Evolutionary conservation across 345 rosid species (phyloP), one percentile per base, ranked within the genome.

Genomic region (Dovyalis caffra): DNA sequence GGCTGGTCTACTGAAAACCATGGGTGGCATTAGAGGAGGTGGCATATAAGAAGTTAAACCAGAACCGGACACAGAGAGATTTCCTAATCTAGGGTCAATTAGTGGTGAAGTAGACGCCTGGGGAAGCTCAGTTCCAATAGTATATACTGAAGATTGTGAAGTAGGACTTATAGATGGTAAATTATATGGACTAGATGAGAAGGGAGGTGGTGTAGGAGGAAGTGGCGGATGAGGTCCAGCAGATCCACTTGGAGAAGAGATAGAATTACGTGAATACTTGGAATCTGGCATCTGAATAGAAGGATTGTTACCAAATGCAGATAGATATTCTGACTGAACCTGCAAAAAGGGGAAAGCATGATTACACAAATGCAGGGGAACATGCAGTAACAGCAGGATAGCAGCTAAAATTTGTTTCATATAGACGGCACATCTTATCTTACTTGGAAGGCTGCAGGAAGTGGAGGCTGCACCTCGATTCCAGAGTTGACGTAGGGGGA

Each of bases 161-260:
- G 85, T 84, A 57, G 91, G 73, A 73, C 92, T 95, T 12, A 82
- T 73, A 10, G 91, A 83, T 35, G 85, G 81, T 64, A 90, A 68
- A 79, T 84, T 87, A 78, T 87, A 93, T 45, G 95, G 86, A 82
- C 87, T 86, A 71, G 98, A 87, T 64, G 97, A 85, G 81, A 89
- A 90, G 28, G 97, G 99, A 74, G 95, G 93, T 35, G 91, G 89
- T 33, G 92, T 87, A 49, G 92, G 93, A 74, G 97, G 98, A 80
- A 87, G 95, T 10, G 96, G 93, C 28, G 93, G 93, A 75, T 86
- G 89, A 83, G 87, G 91, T 87, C 97, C 85, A 47, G 86, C 77
- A 75, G 94, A 87, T 84, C 93, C 91, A 82, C 91, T 83, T 21
- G 92, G 89, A 53, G 94, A 89, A 69, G 87, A 83, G 73, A 73